Base-by-base conservation (phyloP, 2,329 filamentous ascomycete genomes). In the Periglandula ipomoeae region DNA sequence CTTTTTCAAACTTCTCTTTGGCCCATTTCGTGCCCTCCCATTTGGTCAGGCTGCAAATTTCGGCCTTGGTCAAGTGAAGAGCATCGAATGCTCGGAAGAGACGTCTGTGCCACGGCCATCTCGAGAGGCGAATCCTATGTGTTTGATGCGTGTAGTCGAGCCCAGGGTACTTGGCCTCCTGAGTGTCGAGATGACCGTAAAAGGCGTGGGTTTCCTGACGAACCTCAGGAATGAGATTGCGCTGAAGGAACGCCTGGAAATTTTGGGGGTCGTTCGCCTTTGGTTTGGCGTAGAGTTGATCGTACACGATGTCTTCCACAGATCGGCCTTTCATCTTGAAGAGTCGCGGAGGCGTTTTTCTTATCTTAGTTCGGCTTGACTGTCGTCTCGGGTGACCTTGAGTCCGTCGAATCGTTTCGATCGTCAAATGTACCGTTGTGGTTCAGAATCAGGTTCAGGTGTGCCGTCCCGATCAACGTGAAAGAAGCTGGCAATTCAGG, bases 1-100 rank as follows among this genome's bases (percentile, higher is more conserved):
- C 86, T 50, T 76, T 75, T 70, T 91, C 86, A 61, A 82, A 91
- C 48, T 85, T 79, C 61, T 89, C 84, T 61, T 89, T 84, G 52
- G 87, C 87, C 86, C 86, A 90, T 53, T 83, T 81, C 9, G 86
- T 90, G 50, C 86, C 86, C 69, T 90, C 86, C 86, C 86, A 91
- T 60, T 86, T 84, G 50, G 86, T 89, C 61, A 90, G 71, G 44
- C 73, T 72, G 47, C 79, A 74, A 56, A 91, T 87, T 62, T 91
- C 86, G 57, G 72, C 70, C 50, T 78, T 69, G 7, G 86, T 91
- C 35, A 90, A 72, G 39, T 74, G 75, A 22, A 90, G 73, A 23
- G 66, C 69, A 65, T 89, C 84, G 59, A 91, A 89, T 24, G 85
- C 84, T 37, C 81, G 78, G 65, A 91, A 90, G 11, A 91, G 76